Base-by-base conservation (phyloP, 106 monocot genomes). In the Dendrobium chrysotoxum region DNA sequence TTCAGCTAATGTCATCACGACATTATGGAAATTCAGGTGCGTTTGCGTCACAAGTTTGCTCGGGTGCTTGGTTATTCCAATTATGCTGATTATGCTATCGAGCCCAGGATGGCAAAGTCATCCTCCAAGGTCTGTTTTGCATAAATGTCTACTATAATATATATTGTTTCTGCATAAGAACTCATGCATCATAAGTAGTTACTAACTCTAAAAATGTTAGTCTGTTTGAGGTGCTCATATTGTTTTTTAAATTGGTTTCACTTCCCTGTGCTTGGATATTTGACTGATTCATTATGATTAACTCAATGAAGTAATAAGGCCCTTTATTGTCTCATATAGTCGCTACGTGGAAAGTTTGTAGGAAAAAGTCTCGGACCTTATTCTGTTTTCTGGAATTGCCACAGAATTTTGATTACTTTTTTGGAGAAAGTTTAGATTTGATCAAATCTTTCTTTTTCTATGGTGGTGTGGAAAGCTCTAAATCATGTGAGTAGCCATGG, bases 61-160 rank as follows among this genome's bases (percentile, higher is more conserved):
- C 81, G 73, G 55, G 86, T 95, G 81, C 93, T 99, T 78, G 95
- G 95, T 70, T 99, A 95, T 46, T 82, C 99, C 46, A 95, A 81
- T 84, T 99, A 92, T 88, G 89, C 95, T 17, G 99, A 95, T 82
- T 99, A 87, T 86, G 88, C 79, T 80, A 68, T 83, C 79, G 92
- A 93, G 84, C 81, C 85, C 79, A 91, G 91, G 87, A 95, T 99
- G 99, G 87, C 91, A 30, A 91, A 85, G 83, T 81, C 84, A 71
- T 90, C 99, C 50, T 72, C 83, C 40, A 99, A 95, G 92, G 99
- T 99, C 73, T 84, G 82, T 82, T 18, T 25, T 54, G 28, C 71
- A 73, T 77, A 40, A 61, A 13, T 54, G 5, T 2, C 21, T 1
- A 2, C 68, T 66, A 26, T 41, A 39, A n/a, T 9, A 74, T 41